phyloP scores from a whole-genome alignment of 2,329 filamentous ascomycete genomes.

The Meredithiella fracta region DNA sequence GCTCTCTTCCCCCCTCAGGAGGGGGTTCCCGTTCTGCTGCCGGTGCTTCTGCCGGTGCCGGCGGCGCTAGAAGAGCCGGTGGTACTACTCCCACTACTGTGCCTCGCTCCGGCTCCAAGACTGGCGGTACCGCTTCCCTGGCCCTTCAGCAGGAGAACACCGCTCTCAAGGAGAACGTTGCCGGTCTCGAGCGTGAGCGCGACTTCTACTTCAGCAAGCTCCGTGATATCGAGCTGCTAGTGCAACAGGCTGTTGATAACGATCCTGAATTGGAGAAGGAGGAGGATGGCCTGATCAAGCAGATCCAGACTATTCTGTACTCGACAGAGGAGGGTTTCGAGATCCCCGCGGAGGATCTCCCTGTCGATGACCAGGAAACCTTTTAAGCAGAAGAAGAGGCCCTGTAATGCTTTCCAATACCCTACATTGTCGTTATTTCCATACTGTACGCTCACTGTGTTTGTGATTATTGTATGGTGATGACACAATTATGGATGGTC shows the following conservation, averaged over 20 bases:
- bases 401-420: neutral
- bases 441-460: neutral
- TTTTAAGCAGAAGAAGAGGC: conserved; percentile 31
- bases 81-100: conserved; percentile 48
- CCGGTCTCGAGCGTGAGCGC: conserved; percentile 81
- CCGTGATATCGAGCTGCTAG: conserved; percentile 83
- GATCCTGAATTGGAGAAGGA: conserved; percentile 90
- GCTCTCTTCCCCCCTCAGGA: conserved; percentile 37
- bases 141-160: conserved; percentile 73
- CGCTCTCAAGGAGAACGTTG: conserved; percentile 87
- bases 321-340: conserved; percentile 89
- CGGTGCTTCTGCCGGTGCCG: conserved; percentile 26
- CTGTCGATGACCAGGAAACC: conserved; percentile 61
- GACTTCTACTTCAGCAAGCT: conserved; percentile 99
- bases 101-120: conserved; percentile 24
- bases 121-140: conserved; percentile 35
- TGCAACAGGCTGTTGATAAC: conserved; percentile 84
- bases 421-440: neutral
- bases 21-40: conserved; percentile 31
- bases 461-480: neutral
- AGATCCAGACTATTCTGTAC: conserved; percentile 93
- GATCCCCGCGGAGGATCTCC: conserved; percentile 67
- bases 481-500: neutral
- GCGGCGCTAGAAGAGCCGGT: conserved; percentile 33
- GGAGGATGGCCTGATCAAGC: conserved; percentile 79